These are phyloP conservation scores for Bacterosira constricta DNA, from an alignment of 108 stramenopile genomes.

Conservation along the genomic window DNA sequence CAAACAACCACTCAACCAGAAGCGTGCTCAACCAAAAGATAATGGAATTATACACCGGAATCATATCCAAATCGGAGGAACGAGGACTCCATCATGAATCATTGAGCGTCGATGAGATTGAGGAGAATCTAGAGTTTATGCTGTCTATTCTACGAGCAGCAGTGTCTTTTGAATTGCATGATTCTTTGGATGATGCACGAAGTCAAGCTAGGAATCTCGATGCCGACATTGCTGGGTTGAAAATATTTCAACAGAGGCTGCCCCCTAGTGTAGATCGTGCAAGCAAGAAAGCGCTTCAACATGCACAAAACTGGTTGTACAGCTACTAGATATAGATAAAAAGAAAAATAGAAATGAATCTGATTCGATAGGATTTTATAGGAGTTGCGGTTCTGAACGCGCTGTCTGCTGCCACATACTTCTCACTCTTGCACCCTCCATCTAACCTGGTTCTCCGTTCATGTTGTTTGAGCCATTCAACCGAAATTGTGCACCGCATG, in stretches of 20 bases:
- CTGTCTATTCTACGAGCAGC: conserved; percentile 49
- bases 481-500: too few species aligned
- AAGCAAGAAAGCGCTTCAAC: conserved; percentile 26
- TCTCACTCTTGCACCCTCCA: too few species aligned
- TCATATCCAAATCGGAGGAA: conserved; percentile 33
- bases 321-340: neutral
- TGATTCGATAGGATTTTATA: too few species aligned
- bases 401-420: too few species aligned
- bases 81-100: conserved; percentile 41
- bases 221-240: conserved; percentile 28
- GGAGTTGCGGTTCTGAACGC: too few species aligned
- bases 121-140: conserved; percentile 41
- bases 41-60: conserved; percentile 45
- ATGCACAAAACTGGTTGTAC: conserved; percentile 28
- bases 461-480: too few species aligned
- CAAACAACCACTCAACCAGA: conserved; percentile 26
- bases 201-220: conserved; percentile 22
- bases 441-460: too few species aligned
- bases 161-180: conserved; percentile 43
- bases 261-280: conserved; percentile 20
- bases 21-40: conserved; percentile 40
- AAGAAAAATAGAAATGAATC: too few species aligned
- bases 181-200: conserved; percentile 1
- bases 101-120: conserved; percentile 39
- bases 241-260: conserved; percentile 11